phyloP scores from a whole-genome alignment of 305 asterid species.

The Nicotiana rustica region DNA sequence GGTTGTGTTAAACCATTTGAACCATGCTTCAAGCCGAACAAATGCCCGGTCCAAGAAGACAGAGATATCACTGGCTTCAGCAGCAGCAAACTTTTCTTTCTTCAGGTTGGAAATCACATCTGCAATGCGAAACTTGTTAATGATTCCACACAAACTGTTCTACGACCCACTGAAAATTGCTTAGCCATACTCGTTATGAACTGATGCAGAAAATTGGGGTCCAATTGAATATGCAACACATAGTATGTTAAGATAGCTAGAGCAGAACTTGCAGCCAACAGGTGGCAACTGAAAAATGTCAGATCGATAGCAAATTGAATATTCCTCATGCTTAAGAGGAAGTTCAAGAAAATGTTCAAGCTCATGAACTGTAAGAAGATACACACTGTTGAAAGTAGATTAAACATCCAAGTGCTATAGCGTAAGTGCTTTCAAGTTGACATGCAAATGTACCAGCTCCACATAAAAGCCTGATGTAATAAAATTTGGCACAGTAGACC shows the following conservation, averaged over 20 bases:
- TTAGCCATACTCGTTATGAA: slow-evolving; percentile 12
- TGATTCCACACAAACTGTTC: slow-evolving; percentile 27
- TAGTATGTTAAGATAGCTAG: not conserved
- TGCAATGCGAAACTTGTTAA: slow-evolving; percentile 45
- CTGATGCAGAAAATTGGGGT: slow-evolving; percentile 29
- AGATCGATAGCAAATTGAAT: not conserved
- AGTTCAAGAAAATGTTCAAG: slow-evolving; percentile 7
- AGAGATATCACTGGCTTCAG: slow-evolving; percentile 66
- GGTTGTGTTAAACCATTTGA: slow-evolving; percentile 90
- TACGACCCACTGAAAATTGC: slow-evolving; percentile 31
- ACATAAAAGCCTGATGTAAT: not conserved
- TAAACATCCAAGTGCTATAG: not conserved
- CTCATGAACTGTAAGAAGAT: slow-evolving; percentile 12
- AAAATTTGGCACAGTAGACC: not conserved
- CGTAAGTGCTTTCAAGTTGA: not conserved
- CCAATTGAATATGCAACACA: not conserved
- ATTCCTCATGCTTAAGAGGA: not conserved
- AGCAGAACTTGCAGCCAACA: slow-evolving; percentile 29
- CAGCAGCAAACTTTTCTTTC: slow-evolving; percentile 67
- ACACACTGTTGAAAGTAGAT: slow-evolving; percentile 18
- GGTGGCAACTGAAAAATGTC: slow-evolving; percentile 15
- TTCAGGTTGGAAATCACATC: slow-evolving; percentile 75
- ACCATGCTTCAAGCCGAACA: slow-evolving; percentile 94
- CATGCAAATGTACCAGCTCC: not conserved
- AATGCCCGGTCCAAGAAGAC: slow-evolving; percentile 76